Base-by-base conservation (phyloP, 805 yeast species). In the Ogataea ganodermae region DNA sequence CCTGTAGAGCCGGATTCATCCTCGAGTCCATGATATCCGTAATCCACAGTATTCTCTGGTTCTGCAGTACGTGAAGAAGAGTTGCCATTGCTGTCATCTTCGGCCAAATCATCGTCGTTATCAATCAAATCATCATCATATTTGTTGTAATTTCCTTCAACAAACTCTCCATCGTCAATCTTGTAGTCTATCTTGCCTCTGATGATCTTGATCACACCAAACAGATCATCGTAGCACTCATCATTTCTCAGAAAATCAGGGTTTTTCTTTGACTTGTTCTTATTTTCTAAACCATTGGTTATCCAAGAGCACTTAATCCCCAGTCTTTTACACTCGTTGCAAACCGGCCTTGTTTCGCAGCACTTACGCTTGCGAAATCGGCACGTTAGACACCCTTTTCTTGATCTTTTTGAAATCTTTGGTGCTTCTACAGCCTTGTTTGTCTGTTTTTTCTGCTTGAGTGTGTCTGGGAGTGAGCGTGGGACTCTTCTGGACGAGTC, bases 321-420 rank as follows among this genome's bases (percentile, higher is more conserved):
- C 9, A 58, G 48, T 24, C 62, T 38, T 28, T 51, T 44, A 47
- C 62, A 58, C 41, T 58, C 62, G 24, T 44, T 59, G 53, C 77
- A 73, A 5, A 65, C 52, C 2, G 77, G 77, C 49, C 65, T 66
- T 5, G 63, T 58, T 48, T 72, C 70, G 51, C 72, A 73, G 52
- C 77, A 73, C 45, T 71, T 72, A 53, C 72, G 71, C 62, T 71
- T 73, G 37, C 75, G 62, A 47, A 58, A 62, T 48, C 72, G 63
- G 53, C 77, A 73, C 36, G 68, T 65, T 12, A 61, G 49, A 45
- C 74, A 71, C 0, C 73, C 73, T 14, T 53, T 46, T 16, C 68
- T 50, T 1, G 71, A 67, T 12, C 69, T 44, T 36, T 52, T 52
- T 14, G 55, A 48, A 3, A 51, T 47, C 40, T 42, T 45, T 20